A percentile compares a stretch with the other conserved stretches of the same genome.
phyloP scores from a whole-genome alignment of 768 basidiomycete genomes.

The Crassisporium funariophilum region DNA sequence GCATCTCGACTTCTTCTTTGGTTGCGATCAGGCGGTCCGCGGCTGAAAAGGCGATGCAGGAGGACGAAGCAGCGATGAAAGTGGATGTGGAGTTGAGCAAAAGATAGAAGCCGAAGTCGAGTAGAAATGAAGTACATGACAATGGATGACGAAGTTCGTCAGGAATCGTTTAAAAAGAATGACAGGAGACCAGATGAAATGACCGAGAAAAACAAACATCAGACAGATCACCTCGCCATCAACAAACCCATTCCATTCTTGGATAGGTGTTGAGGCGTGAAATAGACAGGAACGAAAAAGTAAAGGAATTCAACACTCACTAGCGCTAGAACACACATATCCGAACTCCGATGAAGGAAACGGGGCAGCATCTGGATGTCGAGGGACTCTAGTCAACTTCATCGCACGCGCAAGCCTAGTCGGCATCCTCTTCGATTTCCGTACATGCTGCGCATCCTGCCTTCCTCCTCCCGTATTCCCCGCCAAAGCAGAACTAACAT shows the following conservation, averaged over 20 bases:
- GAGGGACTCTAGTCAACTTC: conserved; percentile 38
- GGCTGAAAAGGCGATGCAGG: conserved; percentile 43
- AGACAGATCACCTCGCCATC: too few relatives aligned
- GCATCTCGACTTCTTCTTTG: conserved; percentile 64
- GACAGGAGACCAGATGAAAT: too few relatives aligned
- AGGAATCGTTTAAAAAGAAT: too few relatives aligned
- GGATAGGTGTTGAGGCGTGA: conserved; percentile 14
- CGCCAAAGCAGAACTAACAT: conserved; percentile 4
- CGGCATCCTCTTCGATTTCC: conserved; percentile 56
- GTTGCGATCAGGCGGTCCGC: conserved; percentile 71
- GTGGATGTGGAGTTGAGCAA: conserved; percentile 12
- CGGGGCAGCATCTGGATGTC: conserved; percentile 44
- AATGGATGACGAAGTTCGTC: too few relatives aligned
- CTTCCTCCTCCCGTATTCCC: conserved; percentile 11
- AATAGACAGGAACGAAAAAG: conserved; percentile 18
- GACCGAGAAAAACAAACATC: too few relatives aligned
- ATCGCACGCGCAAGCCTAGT: conserved; percentile 50
- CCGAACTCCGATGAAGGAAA: conserved; percentile 59
- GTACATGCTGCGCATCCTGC: conserved; percentile 36
- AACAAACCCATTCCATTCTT: too few relatives aligned
- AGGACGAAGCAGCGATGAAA: too few relatives aligned
- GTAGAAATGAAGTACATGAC: too few relatives aligned
- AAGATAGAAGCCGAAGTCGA: conserved; percentile 5
- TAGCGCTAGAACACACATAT: conserved; percentile 63
- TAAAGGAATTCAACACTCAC: conserved; percentile 55